phyloP scores from a whole-genome alignment of 352 stramenopile species.

The Phytophthora pistaciae region DNA sequence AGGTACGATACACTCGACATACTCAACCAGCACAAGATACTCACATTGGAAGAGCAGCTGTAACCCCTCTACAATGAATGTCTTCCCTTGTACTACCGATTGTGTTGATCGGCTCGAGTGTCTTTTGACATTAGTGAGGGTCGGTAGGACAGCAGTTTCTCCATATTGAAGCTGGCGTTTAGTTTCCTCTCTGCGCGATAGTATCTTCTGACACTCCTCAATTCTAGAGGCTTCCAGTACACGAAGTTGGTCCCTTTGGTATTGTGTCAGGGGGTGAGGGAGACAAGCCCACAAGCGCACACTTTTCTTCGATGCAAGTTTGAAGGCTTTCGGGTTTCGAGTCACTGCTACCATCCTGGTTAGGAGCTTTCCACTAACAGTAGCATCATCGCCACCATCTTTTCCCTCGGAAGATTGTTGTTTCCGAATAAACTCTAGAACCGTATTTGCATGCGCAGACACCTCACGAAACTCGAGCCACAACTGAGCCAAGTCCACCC shows the following conservation, averaged over 20 bases:
- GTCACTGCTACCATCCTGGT: background rate
- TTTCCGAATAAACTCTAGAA: background rate
- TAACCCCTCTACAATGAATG: conserved; percentile 11
- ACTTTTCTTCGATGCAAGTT: background rate
- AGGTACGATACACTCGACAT: background rate
- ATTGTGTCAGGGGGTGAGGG: background rate
- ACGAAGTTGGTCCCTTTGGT: background rate
- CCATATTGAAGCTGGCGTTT: background rate
- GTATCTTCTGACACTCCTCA: background rate
- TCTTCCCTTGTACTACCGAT: background rate
- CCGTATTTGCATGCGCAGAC: background rate
- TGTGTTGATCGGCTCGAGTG: no score
- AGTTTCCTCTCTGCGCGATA: background rate
- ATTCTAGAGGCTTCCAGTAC: background rate
- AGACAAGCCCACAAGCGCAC: background rate
- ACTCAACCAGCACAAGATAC: background rate
- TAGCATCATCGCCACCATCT: background rate
- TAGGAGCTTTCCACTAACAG: background rate
- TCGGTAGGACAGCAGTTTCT: background rate
- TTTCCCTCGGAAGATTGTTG: background rate
- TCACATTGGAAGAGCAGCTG: conserved; percentile 29
- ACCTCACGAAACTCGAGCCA: background rate
- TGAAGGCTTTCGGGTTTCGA: background rate
- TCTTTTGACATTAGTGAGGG: no score
- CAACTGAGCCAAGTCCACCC: background rate